These are phyloP conservation scores for Kurtzmaniella cleridarum DNA, from an alignment of 805 yeast genomes.

Conservation along the genomic window DNA sequence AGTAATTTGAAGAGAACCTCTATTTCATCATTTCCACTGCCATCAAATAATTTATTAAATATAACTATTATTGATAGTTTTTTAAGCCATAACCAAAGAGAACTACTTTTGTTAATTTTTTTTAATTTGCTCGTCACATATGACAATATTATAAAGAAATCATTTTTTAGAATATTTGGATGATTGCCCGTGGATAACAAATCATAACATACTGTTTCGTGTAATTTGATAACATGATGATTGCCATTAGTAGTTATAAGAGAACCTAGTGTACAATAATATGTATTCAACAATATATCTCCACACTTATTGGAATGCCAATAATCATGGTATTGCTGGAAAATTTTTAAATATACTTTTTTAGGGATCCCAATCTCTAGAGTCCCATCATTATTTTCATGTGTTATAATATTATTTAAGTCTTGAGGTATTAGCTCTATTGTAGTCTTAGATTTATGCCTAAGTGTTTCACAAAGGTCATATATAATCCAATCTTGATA, in stretches of 20 bases:
- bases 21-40: background rate
- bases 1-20: conserved; percentile 1
- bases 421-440: conserved; percentile 5
- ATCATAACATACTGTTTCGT: conserved; percentile 18
- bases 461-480: too few relatives aligned
- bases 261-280: conserved; percentile 28
- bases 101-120: conserved; percentile 35
- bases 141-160: conserved; percentile 27
- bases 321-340: conserved; percentile 25
- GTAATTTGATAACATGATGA: conserved; percentile 24
- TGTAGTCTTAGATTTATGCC: background rate
- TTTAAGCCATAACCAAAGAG: conserved; percentile 31
- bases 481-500: too few relatives aligned
- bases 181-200: conserved; percentile 6
- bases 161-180: conserved; percentile 8
- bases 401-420: background rate
- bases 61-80: conserved; percentile 15
- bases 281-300: conserved; percentile 11
- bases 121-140: conserved; percentile 22
- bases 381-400: conserved; percentile 7
- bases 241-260: conserved; percentile 36
- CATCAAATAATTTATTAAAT: conserved; percentile 1
- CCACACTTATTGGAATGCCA: conserved; percentile 15
- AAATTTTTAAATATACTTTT: conserved; percentile 21
- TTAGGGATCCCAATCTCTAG: conserved; percentile 31